Base-by-base conservation (phyloP, 1,284 basidiomycete species). In the Somion occarium region DNA sequence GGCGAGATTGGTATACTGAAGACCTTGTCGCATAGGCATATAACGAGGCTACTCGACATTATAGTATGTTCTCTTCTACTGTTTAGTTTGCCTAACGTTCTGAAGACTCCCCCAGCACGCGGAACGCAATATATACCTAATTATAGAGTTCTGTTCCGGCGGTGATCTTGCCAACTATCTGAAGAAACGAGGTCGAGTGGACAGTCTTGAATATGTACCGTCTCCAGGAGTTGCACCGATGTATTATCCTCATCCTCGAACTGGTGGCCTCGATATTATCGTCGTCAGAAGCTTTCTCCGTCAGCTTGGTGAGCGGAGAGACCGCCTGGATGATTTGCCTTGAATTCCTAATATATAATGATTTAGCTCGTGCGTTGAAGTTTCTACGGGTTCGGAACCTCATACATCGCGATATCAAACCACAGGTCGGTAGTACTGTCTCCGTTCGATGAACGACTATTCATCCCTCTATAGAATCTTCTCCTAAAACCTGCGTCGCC, bases 1-100 rank as follows among this genome's bases (percentile, higher is more conserved):
- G 93, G 88, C 61, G 96, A 99, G 76, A 98, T 99, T 58, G 87
- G 92, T 58, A 98, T 99, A 59, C 83, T 99, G 62, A 98, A 98
- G 74, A 85, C 87, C 2, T 82, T 98, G 52, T 90, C 88, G 18
- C 93, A 99, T 68, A 80, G 88, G 49, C 94, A 98, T 72, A 91
- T 99, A 51, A 98, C 97, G 25, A 86, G 87, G 58, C 79, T 99
- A 22, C 83, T 93, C 51, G 93, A 98, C 66, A 97, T 98, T 62
- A 84, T 98, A 53, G 85, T 88, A 66, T 51, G 84, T 62, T 23
- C 20, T 38, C 30, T 34, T 15, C 37, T 13, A 44, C 61, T 23
- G 26, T 43, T 53, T 50, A 43, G 41, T 25, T 38, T 39, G 41
- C 7, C 11, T 30, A n/a, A 2, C 34, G 9, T n/a, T n/a, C n/a